These are phyloP conservation scores for Strigomonas oncopelti DNA, from an alignment of 208 protist genomes.

Conservation along the genomic window DNA sequence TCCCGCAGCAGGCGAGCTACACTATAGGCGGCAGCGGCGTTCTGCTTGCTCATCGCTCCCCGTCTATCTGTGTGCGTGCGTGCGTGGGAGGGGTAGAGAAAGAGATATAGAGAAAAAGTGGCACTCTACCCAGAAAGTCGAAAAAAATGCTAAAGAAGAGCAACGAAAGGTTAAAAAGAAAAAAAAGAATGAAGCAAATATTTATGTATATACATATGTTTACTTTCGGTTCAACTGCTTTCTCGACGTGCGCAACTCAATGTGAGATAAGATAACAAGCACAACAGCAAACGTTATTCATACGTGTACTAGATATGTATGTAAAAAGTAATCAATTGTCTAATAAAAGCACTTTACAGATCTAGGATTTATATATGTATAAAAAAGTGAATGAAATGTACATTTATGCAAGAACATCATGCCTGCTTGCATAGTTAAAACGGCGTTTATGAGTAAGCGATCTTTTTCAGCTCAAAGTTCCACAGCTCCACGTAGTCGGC, in stretches of 20 bases:
- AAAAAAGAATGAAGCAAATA: neutral
- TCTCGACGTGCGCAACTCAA: too few relatives aligned
- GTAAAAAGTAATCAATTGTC: too few relatives aligned
- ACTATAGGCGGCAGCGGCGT: slow-evolving; percentile 18
- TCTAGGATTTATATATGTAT: slow-evolving; percentile 1
- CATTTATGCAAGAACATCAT: too few relatives aligned
- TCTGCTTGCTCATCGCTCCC: slow-evolving; percentile 9
- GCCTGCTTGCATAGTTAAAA: too few relatives aligned
- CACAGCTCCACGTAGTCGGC: slow-evolving; percentile 26
- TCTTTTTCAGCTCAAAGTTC: slow-evolving; percentile 18
- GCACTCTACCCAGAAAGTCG: neutral
- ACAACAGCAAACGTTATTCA: too few relatives aligned
- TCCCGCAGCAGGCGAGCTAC: slow-evolving; percentile 39
- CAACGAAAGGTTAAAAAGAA: neutral
- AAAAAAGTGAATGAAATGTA: slow-evolving; percentile 4
- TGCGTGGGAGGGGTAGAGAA: slow-evolving; percentile 7
- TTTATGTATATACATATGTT: too few relatives aligned
- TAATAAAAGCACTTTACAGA: too few relatives aligned
- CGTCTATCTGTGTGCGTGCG: too few relatives aligned
- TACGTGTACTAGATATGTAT: too few relatives aligned
- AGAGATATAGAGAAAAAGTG: slow-evolving; percentile 13
- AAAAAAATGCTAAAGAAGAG: neutral
- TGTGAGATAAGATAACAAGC: too few relatives aligned
- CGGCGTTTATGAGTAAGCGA: neutral
- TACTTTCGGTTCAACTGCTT: too few relatives aligned